These are phyloP conservation scores for Lactarius psammicola DNA, from an alignment of 768 basidiomycete species.

Conservation along the genomic window DNA sequence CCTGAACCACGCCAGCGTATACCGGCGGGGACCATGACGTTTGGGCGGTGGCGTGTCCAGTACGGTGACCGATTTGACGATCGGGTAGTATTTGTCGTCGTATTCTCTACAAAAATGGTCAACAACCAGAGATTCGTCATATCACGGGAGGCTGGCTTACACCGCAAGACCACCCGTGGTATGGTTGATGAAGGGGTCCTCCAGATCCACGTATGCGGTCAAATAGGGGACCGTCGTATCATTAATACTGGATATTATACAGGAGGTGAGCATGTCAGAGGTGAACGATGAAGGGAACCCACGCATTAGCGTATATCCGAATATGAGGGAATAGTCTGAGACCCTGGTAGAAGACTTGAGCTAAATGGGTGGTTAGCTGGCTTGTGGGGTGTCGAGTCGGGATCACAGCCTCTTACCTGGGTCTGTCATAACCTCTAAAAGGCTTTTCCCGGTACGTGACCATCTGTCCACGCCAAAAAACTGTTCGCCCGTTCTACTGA, in stretches of 20 bases:
- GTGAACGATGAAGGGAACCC: constrained; percentile 32
- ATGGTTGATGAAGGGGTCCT: constrained; percentile 63
- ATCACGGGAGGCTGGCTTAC: constrained; percentile 39
- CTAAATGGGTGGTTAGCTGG: constrained; percentile 38
- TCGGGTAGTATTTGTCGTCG: constrained; percentile 26
- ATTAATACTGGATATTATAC: constrained; percentile 46
- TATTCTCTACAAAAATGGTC: constrained; percentile 7
- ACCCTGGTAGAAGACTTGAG: constrained; percentile 72
- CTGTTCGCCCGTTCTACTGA: constrained; percentile 76
- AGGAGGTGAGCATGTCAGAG: constrained; percentile 4
- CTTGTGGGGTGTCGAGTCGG: not conserved
- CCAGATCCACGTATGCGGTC: constrained; percentile 67
- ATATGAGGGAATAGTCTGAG: constrained; percentile 64
- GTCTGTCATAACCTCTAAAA: constrained; percentile 79
- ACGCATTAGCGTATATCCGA: constrained; percentile 81
- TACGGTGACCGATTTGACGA: constrained; percentile 24
- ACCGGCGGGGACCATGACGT: constrained; percentile 2
- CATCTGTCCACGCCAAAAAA: constrained; percentile 61
- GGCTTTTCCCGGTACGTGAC: constrained; percentile 60
- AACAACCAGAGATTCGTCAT: not conserved
- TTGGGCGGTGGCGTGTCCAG: constrained; percentile 18
- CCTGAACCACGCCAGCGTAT: constrained; percentile 19
- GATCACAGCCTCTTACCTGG: constrained; percentile 46
- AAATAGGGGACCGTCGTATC: constrained; percentile 82
- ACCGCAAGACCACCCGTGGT: constrained; percentile 58